Conservation (phyloP, 1,284 basidiomycete genomes). For the Omphalotus olearius region DNA sequence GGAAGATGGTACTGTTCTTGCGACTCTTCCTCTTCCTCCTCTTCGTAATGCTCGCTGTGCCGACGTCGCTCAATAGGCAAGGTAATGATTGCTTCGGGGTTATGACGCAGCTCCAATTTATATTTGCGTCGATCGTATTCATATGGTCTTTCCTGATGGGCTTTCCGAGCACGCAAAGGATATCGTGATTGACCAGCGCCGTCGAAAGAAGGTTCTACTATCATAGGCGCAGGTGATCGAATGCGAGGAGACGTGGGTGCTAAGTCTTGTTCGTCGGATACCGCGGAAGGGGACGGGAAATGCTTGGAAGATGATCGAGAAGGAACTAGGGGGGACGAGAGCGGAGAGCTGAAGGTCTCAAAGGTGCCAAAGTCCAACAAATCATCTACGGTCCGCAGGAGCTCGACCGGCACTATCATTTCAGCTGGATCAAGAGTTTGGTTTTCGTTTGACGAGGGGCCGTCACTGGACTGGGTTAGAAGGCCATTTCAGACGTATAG, state of each 20-base stretch:
- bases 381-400: too few species aligned
- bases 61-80: slow-evolving; percentile 13
- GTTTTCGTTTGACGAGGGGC: neutral
- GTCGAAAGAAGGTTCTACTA: neutral
- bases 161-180: slow-evolving; percentile 43
- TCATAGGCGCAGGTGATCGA: neutral
- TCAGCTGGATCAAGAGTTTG: neutral
- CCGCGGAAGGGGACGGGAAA: neutral
- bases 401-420: neutral
- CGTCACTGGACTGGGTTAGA: neutral
- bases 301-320: neutral
- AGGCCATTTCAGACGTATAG: too few species aligned
- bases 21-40: slow-evolving; percentile 23
- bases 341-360: neutral
- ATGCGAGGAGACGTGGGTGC: neutral
- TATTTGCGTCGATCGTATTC: slow-evolving; percentile 46
- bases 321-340: neutral
- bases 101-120: slow-evolving; percentile 37
- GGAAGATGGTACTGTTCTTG: slow-evolving; percentile 13
- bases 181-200: slow-evolving; percentile 32
- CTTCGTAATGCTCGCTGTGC: slow-evolving; percentile 24
- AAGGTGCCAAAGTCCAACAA: neutral
- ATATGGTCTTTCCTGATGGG: slow-evolving; percentile 53
- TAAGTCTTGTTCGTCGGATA: neutral
- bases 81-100: slow-evolving; percentile 59